A percentile compares a stretch with the other conserved stretches of the same genome.
phyloP scores from a whole-genome alignment of 2,329 filamentous ascomycete species.

The Colletotrichum destructivum region DNA sequence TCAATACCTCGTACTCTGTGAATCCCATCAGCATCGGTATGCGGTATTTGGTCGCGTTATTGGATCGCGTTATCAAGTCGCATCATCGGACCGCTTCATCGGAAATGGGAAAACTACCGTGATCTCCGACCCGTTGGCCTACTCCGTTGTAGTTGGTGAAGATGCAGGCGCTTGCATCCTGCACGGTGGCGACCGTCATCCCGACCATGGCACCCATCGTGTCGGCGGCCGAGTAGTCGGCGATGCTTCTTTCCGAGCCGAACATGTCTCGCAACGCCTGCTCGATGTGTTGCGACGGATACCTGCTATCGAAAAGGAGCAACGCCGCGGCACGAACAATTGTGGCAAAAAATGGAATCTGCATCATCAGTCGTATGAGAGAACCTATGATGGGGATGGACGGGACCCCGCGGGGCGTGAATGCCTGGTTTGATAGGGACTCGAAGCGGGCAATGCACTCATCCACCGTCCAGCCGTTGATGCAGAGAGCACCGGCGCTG shows the following conservation, averaged over 20 bases:
- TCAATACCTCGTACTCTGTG: neutral
- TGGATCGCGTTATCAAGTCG: neutral
- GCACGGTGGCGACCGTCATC: constrained; percentile 18
- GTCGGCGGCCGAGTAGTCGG: constrained; percentile 8
- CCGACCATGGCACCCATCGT: constrained; percentile 9
- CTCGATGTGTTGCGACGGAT: constrained; percentile 18
- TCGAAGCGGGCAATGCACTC: constrained; percentile 19
- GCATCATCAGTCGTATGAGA: constrained; percentile 13
- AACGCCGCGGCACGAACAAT: neutral
- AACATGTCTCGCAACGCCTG: constrained; percentile 15
- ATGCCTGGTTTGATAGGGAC: constrained; percentile 6
- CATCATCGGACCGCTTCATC: neutral
- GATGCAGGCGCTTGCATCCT: constrained; percentile 16
- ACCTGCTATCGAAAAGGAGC: constrained; percentile 12
- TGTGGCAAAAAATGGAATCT: constrained; percentile 13
- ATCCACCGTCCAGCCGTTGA: constrained; percentile 20
- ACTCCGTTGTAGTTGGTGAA: constrained; percentile 32
- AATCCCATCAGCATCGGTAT: neutral
- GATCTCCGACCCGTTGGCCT: neutral
- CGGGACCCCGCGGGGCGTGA: constrained; percentile 3
- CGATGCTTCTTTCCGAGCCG: neutral
- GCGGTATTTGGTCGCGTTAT: neutral
- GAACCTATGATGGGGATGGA: constrained; percentile 3
- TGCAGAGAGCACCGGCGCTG: constrained; percentile 5
- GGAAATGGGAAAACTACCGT: neutral